phyloP scores from a whole-genome alignment of 2,329 filamentous ascomycete species.

The Torrubiella hemipterigena region DNA sequence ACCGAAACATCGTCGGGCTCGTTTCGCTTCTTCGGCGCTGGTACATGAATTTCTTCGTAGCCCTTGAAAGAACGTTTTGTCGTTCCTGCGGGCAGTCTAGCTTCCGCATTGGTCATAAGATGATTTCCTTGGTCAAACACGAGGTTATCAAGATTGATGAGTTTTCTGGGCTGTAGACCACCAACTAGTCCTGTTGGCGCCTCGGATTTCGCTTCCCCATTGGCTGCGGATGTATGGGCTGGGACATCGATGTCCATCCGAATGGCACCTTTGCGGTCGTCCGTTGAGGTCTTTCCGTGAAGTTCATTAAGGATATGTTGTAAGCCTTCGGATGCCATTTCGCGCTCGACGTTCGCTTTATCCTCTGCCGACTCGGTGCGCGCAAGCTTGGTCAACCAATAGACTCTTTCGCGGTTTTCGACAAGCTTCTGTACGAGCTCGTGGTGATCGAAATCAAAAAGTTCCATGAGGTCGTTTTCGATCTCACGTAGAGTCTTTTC shows the following conservation, averaged over 20 bases:
- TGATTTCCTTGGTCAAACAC: slow-evolving; percentile 98
- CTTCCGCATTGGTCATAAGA: slow-evolving; percentile 97
- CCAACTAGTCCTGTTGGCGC: slow-evolving; percentile 61
- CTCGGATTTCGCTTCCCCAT: slow-evolving; percentile 36
- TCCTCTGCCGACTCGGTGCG: slow-evolving; percentile 70
- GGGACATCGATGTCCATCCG: slow-evolving; percentile 90
- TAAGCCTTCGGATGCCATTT: slow-evolving; percentile 84
- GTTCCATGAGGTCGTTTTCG: slow-evolving; percentile 95
- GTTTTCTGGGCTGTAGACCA: slow-evolving; percentile 72
- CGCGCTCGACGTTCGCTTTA: slow-evolving; percentile 66
- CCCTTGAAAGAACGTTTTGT: slow-evolving; percentile 95
- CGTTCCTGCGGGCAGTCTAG: slow-evolving; percentile 84
- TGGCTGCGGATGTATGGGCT: slow-evolving; percentile 42
- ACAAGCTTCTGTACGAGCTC: slow-evolving; percentile 87
- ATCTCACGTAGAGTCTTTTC: slow-evolving; percentile 84
- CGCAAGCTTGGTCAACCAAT: slow-evolving; percentile 86
- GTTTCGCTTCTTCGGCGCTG: slow-evolving; percentile 75
- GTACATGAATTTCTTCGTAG: slow-evolving; percentile 97
- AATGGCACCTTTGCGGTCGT: slow-evolving; percentile 53
- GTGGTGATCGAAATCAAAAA: slow-evolving; percentile 95
- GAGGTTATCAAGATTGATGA: slow-evolving; percentile 91
- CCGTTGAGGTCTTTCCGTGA: slow-evolving; percentile 51
- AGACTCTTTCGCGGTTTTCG: slow-evolving; percentile 82
- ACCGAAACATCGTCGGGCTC: slow-evolving; percentile 73
- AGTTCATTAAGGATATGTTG: slow-evolving; percentile 82